These are phyloP conservation scores for Kwoniella sp. DNA, from an alignment of 768 basidiomycete genomes.

Conservation along the genomic window DNA sequence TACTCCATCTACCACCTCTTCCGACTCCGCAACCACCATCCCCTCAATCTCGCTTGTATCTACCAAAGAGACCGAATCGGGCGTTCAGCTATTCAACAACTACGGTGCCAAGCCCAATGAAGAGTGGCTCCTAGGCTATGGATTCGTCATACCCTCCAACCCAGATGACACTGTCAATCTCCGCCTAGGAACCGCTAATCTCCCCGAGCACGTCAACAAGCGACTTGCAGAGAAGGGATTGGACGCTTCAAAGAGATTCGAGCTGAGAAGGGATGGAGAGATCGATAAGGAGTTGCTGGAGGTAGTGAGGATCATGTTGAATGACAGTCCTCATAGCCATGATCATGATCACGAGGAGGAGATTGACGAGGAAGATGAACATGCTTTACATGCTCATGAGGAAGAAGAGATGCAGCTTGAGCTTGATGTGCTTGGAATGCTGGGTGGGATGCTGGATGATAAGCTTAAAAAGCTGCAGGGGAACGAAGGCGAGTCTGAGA, in stretches of 20 bases:
- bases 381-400: slow-evolving; percentile 41
- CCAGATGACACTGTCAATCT: slow-evolving; percentile 84
- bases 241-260: slow-evolving; percentile 62
- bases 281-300: slow-evolving; percentile 50
- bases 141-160: slow-evolving; percentile 77
- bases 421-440: slow-evolving; percentile 67
- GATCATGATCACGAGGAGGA: slow-evolving; percentile 27
- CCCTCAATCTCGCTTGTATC: slow-evolving; percentile 67
- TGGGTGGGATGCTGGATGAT: slow-evolving; percentile 68
- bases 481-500: not conserved
- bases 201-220: slow-evolving; percentile 45
- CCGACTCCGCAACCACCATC: slow-evolving; percentile 14
- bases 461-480: slow-evolving; percentile 42
- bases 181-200: slow-evolving; percentile 62
- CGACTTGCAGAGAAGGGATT: slow-evolving; percentile 20
- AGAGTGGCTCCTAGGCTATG: slow-evolving; percentile 87
- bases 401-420: slow-evolving; percentile 61
- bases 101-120: slow-evolving; percentile 90
- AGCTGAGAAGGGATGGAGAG: slow-evolving; percentile 39
- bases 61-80: slow-evolving; percentile 58
- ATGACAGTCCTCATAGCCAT: slow-evolving; percentile 12
- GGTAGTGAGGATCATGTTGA: slow-evolving; percentile 53
- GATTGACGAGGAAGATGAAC: slow-evolving; percentile 46
- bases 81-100: slow-evolving; percentile 78
- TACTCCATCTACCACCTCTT: slow-evolving; percentile 12